Evolutionary conservation across 1,284 basidiomycete genomes (phyloP).

Genomic region (Cystobasidium pallidum): DNA sequence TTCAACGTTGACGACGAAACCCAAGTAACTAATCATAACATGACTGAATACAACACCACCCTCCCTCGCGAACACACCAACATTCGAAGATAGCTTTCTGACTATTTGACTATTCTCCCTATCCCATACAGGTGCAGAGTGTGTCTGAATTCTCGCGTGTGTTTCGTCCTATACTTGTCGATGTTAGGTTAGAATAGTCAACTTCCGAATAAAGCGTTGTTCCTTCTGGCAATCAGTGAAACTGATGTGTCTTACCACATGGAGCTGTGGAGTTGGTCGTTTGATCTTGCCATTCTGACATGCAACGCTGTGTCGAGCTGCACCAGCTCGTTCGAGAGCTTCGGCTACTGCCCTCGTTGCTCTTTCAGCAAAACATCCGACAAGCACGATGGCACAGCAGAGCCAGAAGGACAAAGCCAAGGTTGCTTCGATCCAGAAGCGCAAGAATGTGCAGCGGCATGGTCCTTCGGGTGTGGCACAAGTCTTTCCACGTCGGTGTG

Average conservation of each 20-base stretch:
- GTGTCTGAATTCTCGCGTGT: no score
- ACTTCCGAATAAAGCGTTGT: no score
- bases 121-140: no score
- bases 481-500: not conserved
- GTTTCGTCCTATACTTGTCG: no score
- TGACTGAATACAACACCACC: constrained; percentile 14
- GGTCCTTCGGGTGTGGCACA: constrained; percentile 11
- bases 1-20: constrained; percentile 43
- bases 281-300: no score
- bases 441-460: constrained; percentile 16
- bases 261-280: no score
- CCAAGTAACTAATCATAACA: constrained; percentile 42
- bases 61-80: not conserved
- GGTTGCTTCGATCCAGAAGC: constrained; percentile 33
- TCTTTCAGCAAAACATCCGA: not conserved
- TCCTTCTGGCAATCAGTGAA: no score
- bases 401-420: constrained; percentile 24
- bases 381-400: constrained; percentile 15
- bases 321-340: no score
- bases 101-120: not conserved
- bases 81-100: not conserved
- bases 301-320: no score
- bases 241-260: no score
- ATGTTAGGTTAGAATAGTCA: no score
- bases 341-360: no score